Percentiles rank a stretch among this genome's conserved stretches.
phyloP scores from a whole-genome alignment of 2,329 filamentous ascomycete genomes.

The Lachnellula subtilissima region DNA sequence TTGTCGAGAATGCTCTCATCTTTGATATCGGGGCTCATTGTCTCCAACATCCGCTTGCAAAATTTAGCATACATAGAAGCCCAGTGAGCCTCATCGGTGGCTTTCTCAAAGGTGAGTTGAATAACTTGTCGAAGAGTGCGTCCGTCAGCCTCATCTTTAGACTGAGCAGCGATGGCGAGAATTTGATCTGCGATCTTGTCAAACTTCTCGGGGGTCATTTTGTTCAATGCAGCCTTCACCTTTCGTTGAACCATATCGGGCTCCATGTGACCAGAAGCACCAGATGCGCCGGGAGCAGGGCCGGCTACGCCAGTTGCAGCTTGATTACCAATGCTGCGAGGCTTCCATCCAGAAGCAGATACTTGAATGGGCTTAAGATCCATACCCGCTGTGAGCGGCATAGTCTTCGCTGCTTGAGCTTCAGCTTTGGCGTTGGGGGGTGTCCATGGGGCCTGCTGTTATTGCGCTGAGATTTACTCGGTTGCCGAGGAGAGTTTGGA shows the following conservation, averaged over 20 bases:
- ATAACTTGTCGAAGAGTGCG: constrained; percentile 96
- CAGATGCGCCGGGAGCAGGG: constrained; percentile 41
- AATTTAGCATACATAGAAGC: constrained; percentile 98
- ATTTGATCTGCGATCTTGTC: constrained; percentile 94
- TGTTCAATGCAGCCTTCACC: constrained; percentile 97
- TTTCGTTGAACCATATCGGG: constrained; percentile 95
- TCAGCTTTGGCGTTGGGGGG: constrained; percentile 49
- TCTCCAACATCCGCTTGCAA: constrained; percentile 94
- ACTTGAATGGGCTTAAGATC: constrained; percentile 75
- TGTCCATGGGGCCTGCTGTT: constrained; percentile 58
- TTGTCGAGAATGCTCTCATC: constrained; percentile 94
- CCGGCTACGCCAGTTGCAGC: constrained; percentile 36
- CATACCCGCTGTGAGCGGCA: constrained; percentile 83
- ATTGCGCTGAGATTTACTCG: constrained; percentile 56
- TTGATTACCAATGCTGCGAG: constrained; percentile 57
- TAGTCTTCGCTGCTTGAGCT: constrained; percentile 71
- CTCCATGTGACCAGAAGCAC: constrained; percentile 59
- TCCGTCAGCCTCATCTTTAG: constrained; percentile 90
- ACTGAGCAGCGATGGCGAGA: constrained; percentile 85
- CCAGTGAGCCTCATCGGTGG: constrained; percentile 97
- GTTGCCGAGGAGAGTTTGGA: constrained; percentile 65
- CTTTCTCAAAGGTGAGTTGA: constrained; percentile 98
- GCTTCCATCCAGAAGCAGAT: constrained; percentile 83
- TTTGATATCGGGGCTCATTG: constrained; percentile 89
- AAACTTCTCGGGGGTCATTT: constrained; percentile 99